A percentile compares a stretch with the other conserved stretches of the same genome.
These are phyloP conservation scores for Podospora bellae-mahoneyi DNA, from an alignment of 495 filamentous ascomycete species.

Conservation along the genomic window DNA sequence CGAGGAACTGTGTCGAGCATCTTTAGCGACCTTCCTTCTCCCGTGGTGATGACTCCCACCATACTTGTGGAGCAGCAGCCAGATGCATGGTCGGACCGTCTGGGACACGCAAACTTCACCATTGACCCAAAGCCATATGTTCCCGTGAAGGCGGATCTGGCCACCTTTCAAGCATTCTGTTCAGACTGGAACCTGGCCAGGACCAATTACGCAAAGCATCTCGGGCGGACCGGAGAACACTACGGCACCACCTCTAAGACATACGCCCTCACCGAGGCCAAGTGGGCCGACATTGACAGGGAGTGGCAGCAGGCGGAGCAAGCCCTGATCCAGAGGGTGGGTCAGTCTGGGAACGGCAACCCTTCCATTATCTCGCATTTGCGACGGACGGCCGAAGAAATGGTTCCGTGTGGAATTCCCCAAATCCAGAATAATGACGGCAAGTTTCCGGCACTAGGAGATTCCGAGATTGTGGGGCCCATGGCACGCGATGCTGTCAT, in stretches of 20 bases:
- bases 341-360: conserved; percentile 36
- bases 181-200: conserved; percentile 77
- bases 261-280: conserved; percentile 74
- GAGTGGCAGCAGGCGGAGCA: conserved; percentile 67
- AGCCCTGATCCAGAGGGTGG: conserved; percentile 48
- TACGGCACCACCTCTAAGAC: conserved; percentile 81
- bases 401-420: conserved; percentile 42
- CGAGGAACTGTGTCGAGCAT: conserved; percentile 37
- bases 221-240: conserved; percentile 80
- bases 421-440: conserved; percentile 59
- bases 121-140: conserved; percentile 79
- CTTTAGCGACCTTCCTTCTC: conserved; percentile 37
- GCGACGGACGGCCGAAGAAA: conserved; percentile 38
- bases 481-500: conserved; percentile 67
- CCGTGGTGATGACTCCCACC: conserved; percentile 40
- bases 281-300: conserved; percentile 75
- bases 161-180: conserved; percentile 63
- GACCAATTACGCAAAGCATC: conserved; percentile 77
- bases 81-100: conserved; percentile 76
- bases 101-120: conserved; percentile 90
- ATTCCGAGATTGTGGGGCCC: conserved; percentile 88
- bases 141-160: conserved; percentile 55
- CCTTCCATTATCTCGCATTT: conserved; percentile 26
- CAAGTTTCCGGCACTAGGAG: conserved; percentile 83
- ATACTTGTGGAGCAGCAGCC: conserved; percentile 56